Conservation (phyloP, 768 basidiomycete species). For the Trichaptum fuscoviolaceum region DNA sequence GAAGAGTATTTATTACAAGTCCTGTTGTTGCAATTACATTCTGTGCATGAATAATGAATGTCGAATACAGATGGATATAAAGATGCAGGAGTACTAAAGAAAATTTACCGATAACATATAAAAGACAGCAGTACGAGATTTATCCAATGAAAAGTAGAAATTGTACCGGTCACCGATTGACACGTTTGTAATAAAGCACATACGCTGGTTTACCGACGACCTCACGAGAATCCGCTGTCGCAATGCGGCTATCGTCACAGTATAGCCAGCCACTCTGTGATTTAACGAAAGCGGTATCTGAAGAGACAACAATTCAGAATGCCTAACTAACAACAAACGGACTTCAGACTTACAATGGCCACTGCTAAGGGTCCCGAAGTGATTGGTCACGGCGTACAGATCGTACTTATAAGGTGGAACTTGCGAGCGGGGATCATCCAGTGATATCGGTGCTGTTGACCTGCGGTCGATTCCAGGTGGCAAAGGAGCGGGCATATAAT, state of each 20-base stretch:
- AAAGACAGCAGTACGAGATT: neutral
- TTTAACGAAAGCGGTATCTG: conserved; percentile 91
- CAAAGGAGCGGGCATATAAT: conserved; percentile 80
- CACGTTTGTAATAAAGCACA: conserved; percentile 75
- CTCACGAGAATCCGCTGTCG: conserved; percentile 65
- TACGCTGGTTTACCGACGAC: conserved; percentile 74
- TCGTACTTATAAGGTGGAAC: conserved; percentile 91
- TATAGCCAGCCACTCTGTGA: conserved; percentile 87
- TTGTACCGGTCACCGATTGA: conserved; percentile 9
- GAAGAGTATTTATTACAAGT: conserved; percentile 4
- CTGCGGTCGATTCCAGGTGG: conserved; percentile 57
- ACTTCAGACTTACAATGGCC: conserved; percentile 78
- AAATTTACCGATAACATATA: conserved; percentile 4
- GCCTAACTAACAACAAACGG: conserved; percentile 2
- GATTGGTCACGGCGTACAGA: conserved; percentile 92
- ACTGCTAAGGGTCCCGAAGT: conserved; percentile 88
- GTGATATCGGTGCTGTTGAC: conserved; percentile 36
- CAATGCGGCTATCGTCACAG: conserved; percentile 90
- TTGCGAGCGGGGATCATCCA: conserved; percentile 75
- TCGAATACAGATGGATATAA: neutral
- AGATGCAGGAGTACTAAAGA: neutral
- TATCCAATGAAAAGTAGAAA: conserved; percentile 1
- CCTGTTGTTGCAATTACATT: conserved; percentile 1
- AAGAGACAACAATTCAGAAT: neutral
- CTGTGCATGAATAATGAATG: conserved; percentile 3